These are phyloP conservation scores for Boletus tomentosulus DNA, from an alignment of 768 basidiomycete species.

Conservation along the genomic window DNA sequence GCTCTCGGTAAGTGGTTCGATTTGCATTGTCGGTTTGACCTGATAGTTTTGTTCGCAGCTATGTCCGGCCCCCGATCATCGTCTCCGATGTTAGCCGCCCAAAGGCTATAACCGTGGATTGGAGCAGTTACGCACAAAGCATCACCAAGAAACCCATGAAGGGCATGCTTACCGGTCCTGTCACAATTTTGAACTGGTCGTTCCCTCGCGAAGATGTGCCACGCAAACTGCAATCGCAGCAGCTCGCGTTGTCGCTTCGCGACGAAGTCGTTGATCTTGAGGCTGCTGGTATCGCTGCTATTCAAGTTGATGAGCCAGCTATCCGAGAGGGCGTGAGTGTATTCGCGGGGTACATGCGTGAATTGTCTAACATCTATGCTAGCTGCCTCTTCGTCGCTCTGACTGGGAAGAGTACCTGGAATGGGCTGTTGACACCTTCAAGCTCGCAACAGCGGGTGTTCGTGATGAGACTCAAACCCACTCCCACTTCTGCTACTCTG, in stretches of 20 bases:
- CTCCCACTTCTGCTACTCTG: slow-evolving; percentile 99
- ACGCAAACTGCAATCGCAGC: slow-evolving; percentile 96
- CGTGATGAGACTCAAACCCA: slow-evolving; percentile 92
- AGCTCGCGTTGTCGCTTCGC: slow-evolving; percentile 95
- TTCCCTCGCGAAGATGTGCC: slow-evolving; percentile 99
- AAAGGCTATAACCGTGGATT: slow-evolving; percentile 90
- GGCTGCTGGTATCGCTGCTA: slow-evolving; percentile 93
- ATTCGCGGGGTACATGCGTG: neutral
- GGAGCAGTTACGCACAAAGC: slow-evolving; percentile 96
- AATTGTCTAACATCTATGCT: slow-evolving; percentile 4
- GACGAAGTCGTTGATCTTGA: slow-evolving; percentile 98
- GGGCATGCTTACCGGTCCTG: slow-evolving; percentile 98
- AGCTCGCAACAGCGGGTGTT: slow-evolving; percentile 94
- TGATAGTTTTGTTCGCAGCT: slow-evolving; percentile 41
- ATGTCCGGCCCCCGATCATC: slow-evolving; percentile 97
- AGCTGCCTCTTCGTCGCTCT: slow-evolving; percentile 90
- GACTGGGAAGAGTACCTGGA: slow-evolving; percentile 97
- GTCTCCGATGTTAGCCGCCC: slow-evolving; percentile 97
- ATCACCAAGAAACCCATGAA: slow-evolving; percentile 94
- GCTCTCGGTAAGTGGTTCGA: slow-evolving; percentile 69
- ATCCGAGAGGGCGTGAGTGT: slow-evolving; percentile 92
- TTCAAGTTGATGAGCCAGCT: slow-evolving; percentile 99
- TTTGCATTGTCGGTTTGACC: slow-evolving; percentile 3
- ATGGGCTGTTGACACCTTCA: slow-evolving; percentile 99
- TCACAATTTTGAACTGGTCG: slow-evolving; percentile 99